phyloP scores from a whole-genome alignment of 1,284 basidiomycete genomes.

The Marasmius fiardii region DNA sequence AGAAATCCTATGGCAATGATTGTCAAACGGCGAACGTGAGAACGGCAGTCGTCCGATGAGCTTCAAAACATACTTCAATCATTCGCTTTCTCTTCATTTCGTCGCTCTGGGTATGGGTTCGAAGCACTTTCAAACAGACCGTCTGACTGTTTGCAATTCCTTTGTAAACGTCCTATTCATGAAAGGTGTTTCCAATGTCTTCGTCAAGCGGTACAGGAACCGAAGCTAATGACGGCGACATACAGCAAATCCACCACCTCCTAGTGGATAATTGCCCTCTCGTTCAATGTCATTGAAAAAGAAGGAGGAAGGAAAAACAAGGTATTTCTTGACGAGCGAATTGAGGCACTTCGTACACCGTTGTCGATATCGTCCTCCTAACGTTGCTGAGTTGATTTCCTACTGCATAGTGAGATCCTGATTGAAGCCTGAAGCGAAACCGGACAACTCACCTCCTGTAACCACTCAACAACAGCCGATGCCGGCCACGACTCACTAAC shows the following conservation, averaged over 20 bases:
- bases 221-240: no score
- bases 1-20: slow-evolving; percentile 7
- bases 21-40: no score
- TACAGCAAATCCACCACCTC: slow-evolving; percentile 27
- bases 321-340: neutral
- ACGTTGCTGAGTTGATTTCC: neutral
- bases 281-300: neutral
- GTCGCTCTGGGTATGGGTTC: slow-evolving; percentile 2
- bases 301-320: neutral
- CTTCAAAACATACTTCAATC: neutral
- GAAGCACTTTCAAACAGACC: slow-evolving; percentile 12
- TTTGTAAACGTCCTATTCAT: slow-evolving; percentile 10
- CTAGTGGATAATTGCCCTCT: neutral
- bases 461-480: neutral
- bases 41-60: no score
- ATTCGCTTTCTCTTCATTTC: neutral
- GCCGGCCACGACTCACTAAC: neutral
- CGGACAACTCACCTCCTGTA: neutral
- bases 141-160: neutral
- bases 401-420: no score
- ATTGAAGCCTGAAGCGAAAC: no score
- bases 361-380: neutral
- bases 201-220: no score
- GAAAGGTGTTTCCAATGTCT: slow-evolving; percentile 7
- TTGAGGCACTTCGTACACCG: neutral